phyloP scores from a whole-genome alignment of 2,329 filamentous ascomycete species.

The Corniculantispora saksenae region DNA sequence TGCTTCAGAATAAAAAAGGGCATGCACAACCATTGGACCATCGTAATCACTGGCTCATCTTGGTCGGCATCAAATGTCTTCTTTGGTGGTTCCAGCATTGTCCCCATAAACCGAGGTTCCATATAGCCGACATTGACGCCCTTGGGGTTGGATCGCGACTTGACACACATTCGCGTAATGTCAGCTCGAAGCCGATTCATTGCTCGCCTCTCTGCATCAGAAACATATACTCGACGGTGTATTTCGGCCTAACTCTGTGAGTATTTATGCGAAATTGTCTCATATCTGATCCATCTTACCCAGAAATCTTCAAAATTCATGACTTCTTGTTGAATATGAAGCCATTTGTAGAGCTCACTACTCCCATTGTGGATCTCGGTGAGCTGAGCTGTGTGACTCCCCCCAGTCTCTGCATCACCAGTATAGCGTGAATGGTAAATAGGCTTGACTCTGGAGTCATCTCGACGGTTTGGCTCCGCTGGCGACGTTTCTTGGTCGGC shows the following conservation, averaged over 20 bases:
- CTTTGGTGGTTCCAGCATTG: constrained; percentile 32
- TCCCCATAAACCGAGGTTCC: constrained; percentile 42
- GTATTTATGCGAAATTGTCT: neutral
- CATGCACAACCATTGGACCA: constrained; percentile 44
- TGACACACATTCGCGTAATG: constrained; percentile 39
- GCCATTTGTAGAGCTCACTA: constrained; percentile 43
- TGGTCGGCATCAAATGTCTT: constrained; percentile 23
- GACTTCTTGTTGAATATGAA: constrained; percentile 42
- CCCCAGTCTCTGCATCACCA: constrained; percentile 39
- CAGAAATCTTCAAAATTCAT: constrained; percentile 47
- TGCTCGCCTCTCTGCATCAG: constrained; percentile 35
- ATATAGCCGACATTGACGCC: constrained; percentile 43
- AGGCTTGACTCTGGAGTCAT: constrained; percentile 25
- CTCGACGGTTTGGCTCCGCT: constrained; percentile 21
- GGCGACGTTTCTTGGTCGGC: constrained; percentile 26
- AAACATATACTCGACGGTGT: constrained; percentile 34
- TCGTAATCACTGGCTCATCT: constrained; percentile 14
- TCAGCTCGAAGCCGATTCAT: constrained; percentile 39
- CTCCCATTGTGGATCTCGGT: constrained; percentile 38
- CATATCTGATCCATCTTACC: constrained; percentile 26
- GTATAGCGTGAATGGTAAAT: constrained; percentile 40
- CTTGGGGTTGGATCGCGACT: constrained; percentile 38
- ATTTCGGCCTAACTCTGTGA: constrained; percentile 34
- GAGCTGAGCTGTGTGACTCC: constrained; percentile 37
- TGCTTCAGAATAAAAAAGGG: constrained; percentile 50